Base-by-base conservation (phyloP, 495 filamentous ascomycete genomes). In the Penicillium egyptiacum region DNA sequence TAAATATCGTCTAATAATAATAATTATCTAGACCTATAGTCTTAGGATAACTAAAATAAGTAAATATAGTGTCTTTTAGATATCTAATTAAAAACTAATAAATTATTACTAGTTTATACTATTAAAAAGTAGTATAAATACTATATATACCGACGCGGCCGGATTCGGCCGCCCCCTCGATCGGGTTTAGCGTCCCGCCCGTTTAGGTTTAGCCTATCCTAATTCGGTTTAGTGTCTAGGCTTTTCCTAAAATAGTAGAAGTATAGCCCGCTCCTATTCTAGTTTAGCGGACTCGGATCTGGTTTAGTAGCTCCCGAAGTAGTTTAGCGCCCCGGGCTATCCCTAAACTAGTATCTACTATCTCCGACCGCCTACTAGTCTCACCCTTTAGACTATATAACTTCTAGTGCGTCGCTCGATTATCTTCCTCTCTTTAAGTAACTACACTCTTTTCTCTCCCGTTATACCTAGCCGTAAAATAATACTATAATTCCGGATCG, bases 81-180 rank as follows among this genome's bases (percentile, higher is more conserved):
- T 17, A 17, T 9, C 11, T n/a, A n/a, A 5, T 46, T 28, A 28
- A 46, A 28, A 3, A 23, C 10, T 3, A 46, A 28, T 9, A 9
- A 46, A 1, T 4, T 26, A 1, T 8, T 46, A 28, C 12, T 46
- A 3, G 5, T 46, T 23, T 28, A 46, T 28, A 28, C 1, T 6
- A 46, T 46, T 28, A 28, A 46, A 2, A 46, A 46, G n/a, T n/a
- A 31, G 30, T 31, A 31, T 4, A 52, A 52, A 1, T 12, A 51
- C 8, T 22, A 51, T 51, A 41, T 51, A 33, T 51, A 33, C 49
- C 49, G 49, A 11, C 7, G 35, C 19, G 3, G 49, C 49, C 49
- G 33, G 49, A 51, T 51, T 40, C 49, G 49, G 49, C 49, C 23
- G 14, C 49, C 49, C n/a, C 49, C 49, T 41, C 49, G 49, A 51